Evolutionary conservation across 2,329 filamentous ascomycete genomes (phyloP).

Genomic region (Neopestalotiopsis sp.): DNA sequence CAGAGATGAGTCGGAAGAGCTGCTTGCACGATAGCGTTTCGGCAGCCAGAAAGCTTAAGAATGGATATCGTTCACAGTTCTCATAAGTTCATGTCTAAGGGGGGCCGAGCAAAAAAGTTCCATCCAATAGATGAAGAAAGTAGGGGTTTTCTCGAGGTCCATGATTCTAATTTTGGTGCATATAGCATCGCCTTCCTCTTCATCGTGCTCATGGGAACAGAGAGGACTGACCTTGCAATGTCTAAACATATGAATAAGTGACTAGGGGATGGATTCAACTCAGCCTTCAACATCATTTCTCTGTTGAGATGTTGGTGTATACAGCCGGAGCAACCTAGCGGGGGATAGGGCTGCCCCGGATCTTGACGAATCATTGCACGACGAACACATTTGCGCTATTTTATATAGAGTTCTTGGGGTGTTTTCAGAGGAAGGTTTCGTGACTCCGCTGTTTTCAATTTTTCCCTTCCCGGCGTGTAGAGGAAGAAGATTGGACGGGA

Average conservation of each 20-base stretch:
- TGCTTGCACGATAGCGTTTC: neutral
- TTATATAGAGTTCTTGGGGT: constrained; percentile 3
- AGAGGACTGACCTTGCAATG: neutral
- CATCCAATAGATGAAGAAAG: neutral
- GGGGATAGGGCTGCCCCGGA: neutral
- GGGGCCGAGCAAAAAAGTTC: neutral
- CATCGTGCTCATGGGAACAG: neutral
- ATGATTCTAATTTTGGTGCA: neutral
- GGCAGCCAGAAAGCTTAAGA: neutral
- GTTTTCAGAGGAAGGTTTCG: neutral
- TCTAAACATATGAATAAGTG: neutral
- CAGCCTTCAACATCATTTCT: neutral
- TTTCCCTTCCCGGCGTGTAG: neutral
- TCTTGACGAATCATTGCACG: neutral
- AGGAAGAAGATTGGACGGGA: neutral
- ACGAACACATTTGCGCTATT: constrained; percentile 1
- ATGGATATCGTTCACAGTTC: neutral
- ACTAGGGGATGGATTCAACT: no score
- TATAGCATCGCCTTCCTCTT: neutral
- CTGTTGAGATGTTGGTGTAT: neutral
- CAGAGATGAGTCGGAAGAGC: neutral
- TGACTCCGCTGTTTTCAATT: neutral
- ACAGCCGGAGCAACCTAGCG: neutral
- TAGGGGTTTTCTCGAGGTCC: neutral
- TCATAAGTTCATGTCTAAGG: neutral